These are phyloP conservation scores for Claviceps maximensis DNA, from an alignment of 2,329 filamentous ascomycete genomes.

Conservation along the genomic window DNA sequence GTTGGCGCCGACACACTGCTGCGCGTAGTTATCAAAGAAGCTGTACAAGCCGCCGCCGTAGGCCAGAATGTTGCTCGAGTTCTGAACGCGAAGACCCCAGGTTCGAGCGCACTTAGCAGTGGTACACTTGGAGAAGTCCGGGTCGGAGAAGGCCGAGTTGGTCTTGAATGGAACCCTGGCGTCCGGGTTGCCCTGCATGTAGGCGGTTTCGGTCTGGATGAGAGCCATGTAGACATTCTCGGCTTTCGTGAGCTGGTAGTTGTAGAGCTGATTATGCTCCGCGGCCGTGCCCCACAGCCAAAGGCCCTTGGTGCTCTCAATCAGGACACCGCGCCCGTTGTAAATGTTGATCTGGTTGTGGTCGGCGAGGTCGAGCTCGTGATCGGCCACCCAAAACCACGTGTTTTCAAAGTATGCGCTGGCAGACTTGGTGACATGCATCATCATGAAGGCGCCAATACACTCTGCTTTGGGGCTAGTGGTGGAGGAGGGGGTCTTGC, in stretches of 20 bases:
- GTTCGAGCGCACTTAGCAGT: constrained; percentile 52
- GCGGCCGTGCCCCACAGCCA: constrained; percentile 73
- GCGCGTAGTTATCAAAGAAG: constrained; percentile 73
- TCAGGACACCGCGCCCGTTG: constrained; percentile 71
- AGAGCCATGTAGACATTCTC: constrained; percentile 68
- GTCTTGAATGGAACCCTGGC: constrained; percentile 51
- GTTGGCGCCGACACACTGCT: constrained; percentile 52
- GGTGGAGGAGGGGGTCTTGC: constrained; percentile 56
- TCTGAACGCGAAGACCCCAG: constrained; percentile 60
- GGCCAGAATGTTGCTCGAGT: constrained; percentile 53
- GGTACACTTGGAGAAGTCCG: constrained; percentile 51
- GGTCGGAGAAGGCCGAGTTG: constrained; percentile 48
- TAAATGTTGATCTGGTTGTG: constrained; percentile 75
- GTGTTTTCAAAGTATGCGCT: constrained; percentile 76
- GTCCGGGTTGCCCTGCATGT: constrained; percentile 74
- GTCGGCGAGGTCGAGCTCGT: constrained; percentile 66
- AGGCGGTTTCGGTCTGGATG: constrained; percentile 84
- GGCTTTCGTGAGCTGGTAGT: constrained; percentile 73
- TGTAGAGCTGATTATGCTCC: constrained; percentile 56
- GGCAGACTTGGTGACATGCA: constrained; percentile 48
- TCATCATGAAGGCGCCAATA: constrained; percentile 58
- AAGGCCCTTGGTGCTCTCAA: constrained; percentile 61
- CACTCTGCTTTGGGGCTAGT: constrained; percentile 53
- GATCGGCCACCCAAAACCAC: constrained; percentile 85
- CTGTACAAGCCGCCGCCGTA: constrained; percentile 67